phyloP scores from a whole-genome alignment of 352 stramenopile species.

The Nothophytophthora sp. region DNA sequence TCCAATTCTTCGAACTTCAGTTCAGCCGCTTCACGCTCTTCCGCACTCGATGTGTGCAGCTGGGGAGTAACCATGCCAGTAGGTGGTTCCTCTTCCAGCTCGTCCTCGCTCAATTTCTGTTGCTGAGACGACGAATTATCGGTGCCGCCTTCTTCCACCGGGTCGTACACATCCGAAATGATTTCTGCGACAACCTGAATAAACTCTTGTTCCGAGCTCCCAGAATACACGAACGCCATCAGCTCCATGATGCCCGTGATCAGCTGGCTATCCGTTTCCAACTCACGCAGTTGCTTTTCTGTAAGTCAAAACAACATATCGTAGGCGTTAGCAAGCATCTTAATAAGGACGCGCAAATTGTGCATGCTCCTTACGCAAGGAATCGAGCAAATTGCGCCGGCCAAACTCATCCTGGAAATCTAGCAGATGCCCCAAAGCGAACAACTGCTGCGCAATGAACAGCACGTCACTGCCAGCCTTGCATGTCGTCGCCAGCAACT shows the following conservation, averaged over 20 bases:
- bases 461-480: slow-evolving; percentile 48
- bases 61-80: slow-evolving; percentile 22
- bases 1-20: slow-evolving; percentile 71
- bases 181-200: slow-evolving; percentile 79
- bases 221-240: slow-evolving; percentile 72
- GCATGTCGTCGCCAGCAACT: slow-evolving; percentile 53
- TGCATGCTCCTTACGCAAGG: slow-evolving; percentile 41
- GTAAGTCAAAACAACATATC: slow-evolving; percentile 1
- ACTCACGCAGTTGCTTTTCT: slow-evolving; percentile 63
- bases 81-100: slow-evolving; percentile 30
- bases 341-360: not conserved
- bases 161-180: slow-evolving; percentile 76
- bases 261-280: slow-evolving; percentile 56
- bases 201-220: slow-evolving; percentile 77
- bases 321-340: slow-evolving; percentile 1
- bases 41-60: slow-evolving; percentile 39
- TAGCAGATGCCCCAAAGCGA: slow-evolving; percentile 59
- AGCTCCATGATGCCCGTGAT: slow-evolving; percentile 75
- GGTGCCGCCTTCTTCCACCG: slow-evolving; percentile 39
- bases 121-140: slow-evolving; percentile 20
- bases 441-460: slow-evolving; percentile 71
- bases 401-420: slow-evolving; percentile 86
- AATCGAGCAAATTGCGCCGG: slow-evolving; percentile 65
- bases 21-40: slow-evolving; percentile 55
- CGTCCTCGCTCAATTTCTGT: slow-evolving; percentile 35